Conservation (phyloP, 768 basidiomycete species). For the Leccinellum albellum region DNA sequence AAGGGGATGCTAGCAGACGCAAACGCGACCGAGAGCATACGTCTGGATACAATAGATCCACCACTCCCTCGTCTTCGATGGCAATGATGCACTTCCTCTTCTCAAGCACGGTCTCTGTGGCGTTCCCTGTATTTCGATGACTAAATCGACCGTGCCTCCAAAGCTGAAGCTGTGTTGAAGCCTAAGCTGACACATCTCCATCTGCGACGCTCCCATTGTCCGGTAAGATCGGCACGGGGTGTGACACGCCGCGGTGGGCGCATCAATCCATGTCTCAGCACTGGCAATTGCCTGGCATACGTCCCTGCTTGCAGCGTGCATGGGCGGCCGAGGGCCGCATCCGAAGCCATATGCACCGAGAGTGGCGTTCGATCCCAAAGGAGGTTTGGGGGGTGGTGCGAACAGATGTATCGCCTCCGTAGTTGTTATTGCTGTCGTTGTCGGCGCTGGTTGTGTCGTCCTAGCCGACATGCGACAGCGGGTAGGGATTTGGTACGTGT, state of each 20-base stretch:
- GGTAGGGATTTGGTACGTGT: too few species aligned
- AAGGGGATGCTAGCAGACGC: neutral
- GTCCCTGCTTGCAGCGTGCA: neutral
- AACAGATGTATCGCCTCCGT: too few species aligned
- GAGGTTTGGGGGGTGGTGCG: too few species aligned
- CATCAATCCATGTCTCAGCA: neutral
- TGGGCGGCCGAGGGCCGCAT: slow-evolving; percentile 10
- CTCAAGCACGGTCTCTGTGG: neutral
- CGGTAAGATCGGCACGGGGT: neutral
- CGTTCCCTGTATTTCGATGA: neutral
- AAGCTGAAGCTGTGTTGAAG: neutral
- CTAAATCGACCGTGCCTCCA: too few species aligned
- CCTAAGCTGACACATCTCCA: too few species aligned
- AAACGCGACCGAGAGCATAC: slow-evolving; percentile 4
- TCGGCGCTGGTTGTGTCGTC: too few species aligned
- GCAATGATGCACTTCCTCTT: neutral
- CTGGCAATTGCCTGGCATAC: slow-evolving; percentile 12
- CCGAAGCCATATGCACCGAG: slow-evolving; percentile 19
- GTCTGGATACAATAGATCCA: slow-evolving; percentile 23
- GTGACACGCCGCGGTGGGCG: neutral
- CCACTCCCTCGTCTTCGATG: slow-evolving; percentile 1
- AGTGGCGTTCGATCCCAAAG: too few species aligned
- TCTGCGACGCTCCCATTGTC: too few species aligned
- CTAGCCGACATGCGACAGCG: too few species aligned
- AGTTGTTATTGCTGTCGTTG: too few species aligned